Evolutionary conservation across 352 stramenopile genomes (phyloP).

Genomic region (Phytophthora cajani): DNA sequence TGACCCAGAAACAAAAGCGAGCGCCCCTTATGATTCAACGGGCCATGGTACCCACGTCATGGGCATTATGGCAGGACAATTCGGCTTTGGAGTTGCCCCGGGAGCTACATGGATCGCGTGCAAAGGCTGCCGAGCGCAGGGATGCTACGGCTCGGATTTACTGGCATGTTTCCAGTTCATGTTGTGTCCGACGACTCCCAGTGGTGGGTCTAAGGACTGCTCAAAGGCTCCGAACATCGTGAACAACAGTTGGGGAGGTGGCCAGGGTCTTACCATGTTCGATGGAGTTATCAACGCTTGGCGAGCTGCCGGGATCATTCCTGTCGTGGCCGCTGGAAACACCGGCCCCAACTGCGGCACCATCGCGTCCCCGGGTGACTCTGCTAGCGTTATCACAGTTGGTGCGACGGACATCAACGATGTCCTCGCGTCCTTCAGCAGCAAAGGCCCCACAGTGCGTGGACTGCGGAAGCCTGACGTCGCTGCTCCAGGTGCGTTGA

Average conservation of each 20-base stretch:
- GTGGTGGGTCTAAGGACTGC: slow-evolving; percentile 52
- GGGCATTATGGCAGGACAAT: slow-evolving; percentile 51
- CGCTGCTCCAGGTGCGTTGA: slow-evolving; percentile 49
- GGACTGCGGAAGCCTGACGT: slow-evolving; percentile 65
- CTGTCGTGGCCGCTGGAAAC: slow-evolving; percentile 65
- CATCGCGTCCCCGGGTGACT: slow-evolving; percentile 62
- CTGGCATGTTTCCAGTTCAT: slow-evolving; percentile 74
- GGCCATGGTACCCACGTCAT: slow-evolving; percentile 67
- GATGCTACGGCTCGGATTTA: slow-evolving; percentile 54
- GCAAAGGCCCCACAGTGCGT: slow-evolving; percentile 53
- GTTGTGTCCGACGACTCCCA: slow-evolving; percentile 59
- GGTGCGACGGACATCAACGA: slow-evolving; percentile 61
- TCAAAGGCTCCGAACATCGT: slow-evolving; percentile 59
- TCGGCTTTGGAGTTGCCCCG: slow-evolving; percentile 61
- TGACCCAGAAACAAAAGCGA: slow-evolving; percentile 48
- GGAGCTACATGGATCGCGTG: slow-evolving; percentile 64
- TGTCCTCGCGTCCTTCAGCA: slow-evolving; percentile 54
- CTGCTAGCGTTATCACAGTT: slow-evolving; percentile 63
- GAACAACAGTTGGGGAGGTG: slow-evolving; percentile 78
- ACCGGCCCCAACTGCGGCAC: slow-evolving; percentile 54
- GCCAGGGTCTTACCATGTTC: slow-evolving; percentile 52
- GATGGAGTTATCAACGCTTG: slow-evolving; percentile 53
- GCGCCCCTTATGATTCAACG: slow-evolving; percentile 51
- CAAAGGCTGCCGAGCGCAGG: slow-evolving; percentile 51
- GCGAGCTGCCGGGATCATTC: slow-evolving; percentile 60